phyloP scores from a whole-genome alignment of 306 rosid species.

The Vicia faba region DNA sequence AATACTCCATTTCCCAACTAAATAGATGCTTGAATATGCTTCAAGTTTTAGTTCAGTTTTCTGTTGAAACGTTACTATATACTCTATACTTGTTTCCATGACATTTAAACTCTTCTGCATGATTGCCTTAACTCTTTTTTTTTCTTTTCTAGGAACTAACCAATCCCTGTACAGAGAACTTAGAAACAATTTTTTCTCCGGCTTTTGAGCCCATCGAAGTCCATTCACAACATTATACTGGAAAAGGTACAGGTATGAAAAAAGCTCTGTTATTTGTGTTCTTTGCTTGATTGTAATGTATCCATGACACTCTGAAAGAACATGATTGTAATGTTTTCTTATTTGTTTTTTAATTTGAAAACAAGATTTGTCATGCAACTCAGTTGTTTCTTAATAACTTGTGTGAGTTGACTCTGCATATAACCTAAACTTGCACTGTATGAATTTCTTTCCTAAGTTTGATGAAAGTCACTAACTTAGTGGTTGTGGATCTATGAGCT shows the following conservation, averaged over 20 bases:
- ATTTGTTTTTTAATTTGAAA: not conserved
- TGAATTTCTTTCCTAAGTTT: not conserved
- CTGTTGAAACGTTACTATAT: constrained; percentile 4
- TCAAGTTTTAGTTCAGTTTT: constrained; percentile 5
- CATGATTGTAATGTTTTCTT: not conserved
- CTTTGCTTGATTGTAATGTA: not conserved
- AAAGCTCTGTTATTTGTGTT: constrained; percentile 14
- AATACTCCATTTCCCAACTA: constrained; percentile 3
- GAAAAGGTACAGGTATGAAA: constrained; percentile 58
- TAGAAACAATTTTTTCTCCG: constrained; percentile 81
- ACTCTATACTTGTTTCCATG: constrained; percentile 10
- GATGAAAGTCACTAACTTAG: too few species aligned
- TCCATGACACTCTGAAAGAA: not conserved
- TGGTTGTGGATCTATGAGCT: not conserved
- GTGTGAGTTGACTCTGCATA: too few species aligned
- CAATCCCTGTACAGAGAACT: constrained; percentile 47
- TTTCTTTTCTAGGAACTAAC: constrained; percentile 58
- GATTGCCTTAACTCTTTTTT: constrained; percentile 20
- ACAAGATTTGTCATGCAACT: not conserved
- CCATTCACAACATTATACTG: constrained; percentile 47
- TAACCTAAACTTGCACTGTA: not conserved
- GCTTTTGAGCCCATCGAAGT: constrained; percentile 60
- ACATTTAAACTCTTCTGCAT: constrained; percentile 20
- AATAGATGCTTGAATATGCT: constrained; percentile 2
- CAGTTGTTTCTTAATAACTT: not conserved